A percentile compares a stretch with the other conserved stretches of the same genome.
Evolutionary conservation across 2,329 filamentous ascomycete species (phyloP).

Genomic region (Sporothrix inflata): DNA sequence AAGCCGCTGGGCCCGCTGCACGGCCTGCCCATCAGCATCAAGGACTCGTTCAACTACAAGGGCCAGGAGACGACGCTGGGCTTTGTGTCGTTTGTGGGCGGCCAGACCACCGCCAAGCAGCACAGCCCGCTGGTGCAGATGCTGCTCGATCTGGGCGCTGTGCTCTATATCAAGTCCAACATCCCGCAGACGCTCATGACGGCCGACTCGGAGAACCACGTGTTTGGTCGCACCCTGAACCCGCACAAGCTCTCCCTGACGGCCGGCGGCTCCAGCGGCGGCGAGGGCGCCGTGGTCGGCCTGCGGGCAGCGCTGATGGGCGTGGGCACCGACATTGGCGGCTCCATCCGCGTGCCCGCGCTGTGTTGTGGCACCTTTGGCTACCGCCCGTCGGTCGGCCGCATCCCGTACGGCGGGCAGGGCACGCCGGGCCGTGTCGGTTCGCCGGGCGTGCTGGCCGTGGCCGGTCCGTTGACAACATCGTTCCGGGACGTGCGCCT

Average conservation of each 20-base stretch:
- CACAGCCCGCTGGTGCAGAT: slow-evolving; percentile 34
- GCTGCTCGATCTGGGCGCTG: slow-evolving; percentile 36
- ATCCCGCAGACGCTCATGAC: slow-evolving; percentile 38
- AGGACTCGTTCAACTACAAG: slow-evolving; percentile 20
- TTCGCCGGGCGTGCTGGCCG: neutral
- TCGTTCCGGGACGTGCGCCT: slow-evolving; percentile 59
- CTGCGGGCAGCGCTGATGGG: slow-evolving; percentile 42
- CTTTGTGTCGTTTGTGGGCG: slow-evolving; percentile 11
- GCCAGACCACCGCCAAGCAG: slow-evolving; percentile 14
- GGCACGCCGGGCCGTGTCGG: neutral
- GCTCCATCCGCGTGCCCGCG: slow-evolving; percentile 37
- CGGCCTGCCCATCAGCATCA: slow-evolving; percentile 47
- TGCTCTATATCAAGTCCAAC: slow-evolving; percentile 37
- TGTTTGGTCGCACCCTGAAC: slow-evolving; percentile 43
- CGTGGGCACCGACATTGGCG: slow-evolving; percentile 43
- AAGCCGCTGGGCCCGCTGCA: slow-evolving; percentile 44
- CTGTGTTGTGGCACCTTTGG: slow-evolving; percentile 41
- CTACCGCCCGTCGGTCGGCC: slow-evolving; percentile 35
- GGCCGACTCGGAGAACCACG: slow-evolving; percentile 41
- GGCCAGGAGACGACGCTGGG: slow-evolving; percentile 17
- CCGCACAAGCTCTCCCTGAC: slow-evolving; percentile 42
- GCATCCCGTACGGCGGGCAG: slow-evolving; percentile 6
- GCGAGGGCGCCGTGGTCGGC: slow-evolving; percentile 43
- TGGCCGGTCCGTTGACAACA: slow-evolving; percentile 35
- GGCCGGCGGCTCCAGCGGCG: slow-evolving; percentile 44